Evolutionary conservation across 305 asterid species (phyloP), one percentile per base, ranked within the genome.

Genomic region (Rubia tinctorum): DNA sequence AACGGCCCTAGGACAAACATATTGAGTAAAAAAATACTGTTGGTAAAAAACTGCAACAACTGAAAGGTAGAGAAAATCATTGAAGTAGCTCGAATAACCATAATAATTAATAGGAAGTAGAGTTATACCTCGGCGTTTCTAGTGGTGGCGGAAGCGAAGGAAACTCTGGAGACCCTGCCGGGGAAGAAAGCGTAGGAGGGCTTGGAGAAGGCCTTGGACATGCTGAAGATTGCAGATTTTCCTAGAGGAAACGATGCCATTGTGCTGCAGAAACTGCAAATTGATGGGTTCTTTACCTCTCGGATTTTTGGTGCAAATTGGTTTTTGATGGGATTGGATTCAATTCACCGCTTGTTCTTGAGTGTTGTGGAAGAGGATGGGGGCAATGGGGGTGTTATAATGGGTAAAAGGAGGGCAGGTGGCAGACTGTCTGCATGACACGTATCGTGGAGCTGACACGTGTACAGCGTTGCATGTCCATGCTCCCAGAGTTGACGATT

Each of bases 111-210:
- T 5, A 25, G 11, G 11, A 13, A 60, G 6, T 1, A 13, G 3
- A 60, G 30, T 8, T 11, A 0, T 22, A 23, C 66, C 66, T 60
- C 59, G 59, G 59, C 20, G 59, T 53, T 53, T 53, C 11, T 53
- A 22, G 59, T 80, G 63, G 92, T 67, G 43, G 96, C 87, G 3
- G 95, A 79, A 71, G 92, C 77, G 88, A 93, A 91, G 84, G 79
- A 85, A 55, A 90, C 90, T 55, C 89, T 77, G 37, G 90, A 82
- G 25, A 81, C 59, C 63, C 83, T 85, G 75, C 81, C 79, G 18
- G 81, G 82, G 49, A 76, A 37, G 17, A 76, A 66, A 13, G 88
- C 78, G 59, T 42, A 55, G 17, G 83, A 77, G 55, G 69, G 68
- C 42, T 68, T 76, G 20, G 87, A 78, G 23, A 81, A 20, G 20